These are phyloP conservation scores for Cryphonectria nitschkei DNA, from an alignment of 2,329 filamentous ascomycete species.

Conservation along the genomic window DNA sequence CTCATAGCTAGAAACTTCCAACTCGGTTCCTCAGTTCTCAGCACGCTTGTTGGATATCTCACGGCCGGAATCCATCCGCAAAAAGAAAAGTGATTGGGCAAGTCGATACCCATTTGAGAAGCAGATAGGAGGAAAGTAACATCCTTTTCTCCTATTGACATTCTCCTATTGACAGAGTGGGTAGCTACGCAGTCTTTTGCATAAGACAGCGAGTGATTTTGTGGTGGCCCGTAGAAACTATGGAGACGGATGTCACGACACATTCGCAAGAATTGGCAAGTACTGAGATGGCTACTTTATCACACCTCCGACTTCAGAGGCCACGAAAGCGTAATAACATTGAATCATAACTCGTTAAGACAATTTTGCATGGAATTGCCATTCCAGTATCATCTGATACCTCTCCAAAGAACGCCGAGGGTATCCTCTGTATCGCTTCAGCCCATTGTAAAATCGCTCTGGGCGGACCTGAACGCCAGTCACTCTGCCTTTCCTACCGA, in stretches of 20 bases:
- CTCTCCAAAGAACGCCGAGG: conserved; percentile 26
- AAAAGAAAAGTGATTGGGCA: not conserved
- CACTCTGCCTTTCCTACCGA: not conserved
- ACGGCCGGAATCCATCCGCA: no score
- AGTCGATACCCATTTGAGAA: not conserved
- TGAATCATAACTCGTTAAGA: conserved; percentile 25
- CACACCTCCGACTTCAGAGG: not conserved
- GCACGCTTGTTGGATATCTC: not conserved
- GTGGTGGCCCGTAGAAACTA: not conserved
- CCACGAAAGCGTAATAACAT: conserved; percentile 1
- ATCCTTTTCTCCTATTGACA: not conserved
- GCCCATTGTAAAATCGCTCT: conserved; percentile 20
- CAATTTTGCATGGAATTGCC: conserved; percentile 32
- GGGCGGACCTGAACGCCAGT: conserved; percentile 31
- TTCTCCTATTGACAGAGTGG: not conserved
- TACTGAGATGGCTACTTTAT: not conserved
- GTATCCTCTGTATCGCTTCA: conserved; percentile 25
- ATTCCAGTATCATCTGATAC: not conserved
- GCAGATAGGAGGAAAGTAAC: not conserved
- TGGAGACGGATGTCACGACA: not conserved
- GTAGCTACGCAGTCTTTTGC: not conserved
- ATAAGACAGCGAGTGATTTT: not conserved
- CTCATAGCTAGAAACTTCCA: not conserved
- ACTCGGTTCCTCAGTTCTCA: not conserved
- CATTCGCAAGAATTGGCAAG: not conserved